Percentiles rank a stretch among this genome's conserved stretches.
Conservation (phyloP, 257 asterid species). For the Perilla frutescens region DNA sequence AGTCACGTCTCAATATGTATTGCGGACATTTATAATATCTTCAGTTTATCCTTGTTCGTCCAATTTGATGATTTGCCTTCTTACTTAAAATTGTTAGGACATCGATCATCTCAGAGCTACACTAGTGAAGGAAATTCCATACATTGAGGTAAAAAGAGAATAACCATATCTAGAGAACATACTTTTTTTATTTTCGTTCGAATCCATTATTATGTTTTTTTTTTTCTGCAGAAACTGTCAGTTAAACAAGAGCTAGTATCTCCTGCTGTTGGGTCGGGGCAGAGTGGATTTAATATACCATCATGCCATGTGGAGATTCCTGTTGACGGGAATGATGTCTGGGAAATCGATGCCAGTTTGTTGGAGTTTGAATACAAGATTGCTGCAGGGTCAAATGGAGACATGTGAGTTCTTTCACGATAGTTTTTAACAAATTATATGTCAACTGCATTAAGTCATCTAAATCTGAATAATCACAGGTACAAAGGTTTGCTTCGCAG, state of each 20-base stretch:
- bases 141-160: conserved; percentile 62
- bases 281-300: conserved; percentile 36
- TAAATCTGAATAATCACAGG: conserved; percentile 49
- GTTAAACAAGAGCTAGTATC: conserved; percentile 42
- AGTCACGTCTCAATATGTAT: not conserved
- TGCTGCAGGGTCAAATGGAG: conserved; percentile 71
- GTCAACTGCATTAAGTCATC: conserved; percentile 15
- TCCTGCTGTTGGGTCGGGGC: conserved; percentile 40
- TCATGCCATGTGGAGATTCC: conserved; percentile 56
- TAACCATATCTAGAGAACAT: not conserved
- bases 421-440: not conserved
- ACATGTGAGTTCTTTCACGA: conserved; percentile 59
- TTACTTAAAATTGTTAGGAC: conserved; percentile 50
- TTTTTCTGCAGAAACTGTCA: conserved; percentile 49
- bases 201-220: conserved; percentile 6
- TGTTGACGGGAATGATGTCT: conserved; percentile 61
- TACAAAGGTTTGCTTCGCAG: conserved; percentile 69
- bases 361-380: conserved; percentile 67
- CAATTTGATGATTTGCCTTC: conserved; percentile 30
- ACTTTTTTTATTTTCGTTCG: not conserved
- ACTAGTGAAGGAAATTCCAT: conserved; percentile 64
- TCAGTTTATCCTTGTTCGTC: conserved; percentile 33
- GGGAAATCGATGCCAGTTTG: conserved; percentile 79
- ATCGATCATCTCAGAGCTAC: conserved; percentile 59
- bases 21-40: not conserved